These are phyloP conservation scores for Cladosporium sp. DNA, from an alignment of 2,329 filamentous ascomycete genomes.

Conservation along the genomic window DNA sequence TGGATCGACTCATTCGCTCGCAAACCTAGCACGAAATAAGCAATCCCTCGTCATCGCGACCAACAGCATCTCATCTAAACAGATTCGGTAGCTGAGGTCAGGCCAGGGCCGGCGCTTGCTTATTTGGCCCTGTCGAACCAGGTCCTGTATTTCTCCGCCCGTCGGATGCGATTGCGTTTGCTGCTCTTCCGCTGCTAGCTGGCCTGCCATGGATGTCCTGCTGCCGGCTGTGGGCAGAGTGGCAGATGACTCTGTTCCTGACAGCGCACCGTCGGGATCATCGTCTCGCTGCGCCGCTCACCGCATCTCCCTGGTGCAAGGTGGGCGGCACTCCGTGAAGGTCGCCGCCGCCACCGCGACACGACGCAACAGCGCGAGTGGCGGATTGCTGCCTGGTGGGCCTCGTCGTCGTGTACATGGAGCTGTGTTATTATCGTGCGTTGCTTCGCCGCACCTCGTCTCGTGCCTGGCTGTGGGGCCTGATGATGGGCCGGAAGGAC, in stretches of 20 bases:
- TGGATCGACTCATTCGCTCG: not conserved
- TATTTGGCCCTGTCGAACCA: not conserved
- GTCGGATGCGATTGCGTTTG: conserved; percentile 8
- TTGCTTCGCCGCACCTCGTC: conserved; percentile 3
- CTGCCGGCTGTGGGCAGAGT: not conserved
- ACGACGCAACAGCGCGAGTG: not conserved
- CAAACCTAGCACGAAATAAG: not conserved
- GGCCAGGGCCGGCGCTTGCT: not conserved
- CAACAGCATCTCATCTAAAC: not conserved
- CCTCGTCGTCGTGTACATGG: not conserved
- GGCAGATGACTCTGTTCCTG: conserved; percentile 13
- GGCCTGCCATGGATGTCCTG: not conserved
- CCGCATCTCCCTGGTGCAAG: not conserved
- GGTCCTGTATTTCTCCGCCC: conserved; percentile 3
- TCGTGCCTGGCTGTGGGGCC: conserved; percentile 1
- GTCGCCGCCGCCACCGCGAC: not conserved
- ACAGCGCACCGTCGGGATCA: conserved; percentile 11
- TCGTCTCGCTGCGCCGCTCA: conserved; percentile 6
- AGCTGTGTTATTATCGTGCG: not conserved
- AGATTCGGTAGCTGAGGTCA: not conserved
- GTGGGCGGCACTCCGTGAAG: not conserved
- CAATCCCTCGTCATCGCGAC: not conserved
- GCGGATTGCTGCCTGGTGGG: not conserved
- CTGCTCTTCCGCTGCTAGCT: not conserved
- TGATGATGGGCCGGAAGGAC: not conserved